A percentile compares a stretch with the other conserved stretches of the same genome.
Evolutionary conservation across 2,329 filamentous ascomycete species (phyloP).

Genomic region (Ceratocystis cacaofunesta): DNA sequence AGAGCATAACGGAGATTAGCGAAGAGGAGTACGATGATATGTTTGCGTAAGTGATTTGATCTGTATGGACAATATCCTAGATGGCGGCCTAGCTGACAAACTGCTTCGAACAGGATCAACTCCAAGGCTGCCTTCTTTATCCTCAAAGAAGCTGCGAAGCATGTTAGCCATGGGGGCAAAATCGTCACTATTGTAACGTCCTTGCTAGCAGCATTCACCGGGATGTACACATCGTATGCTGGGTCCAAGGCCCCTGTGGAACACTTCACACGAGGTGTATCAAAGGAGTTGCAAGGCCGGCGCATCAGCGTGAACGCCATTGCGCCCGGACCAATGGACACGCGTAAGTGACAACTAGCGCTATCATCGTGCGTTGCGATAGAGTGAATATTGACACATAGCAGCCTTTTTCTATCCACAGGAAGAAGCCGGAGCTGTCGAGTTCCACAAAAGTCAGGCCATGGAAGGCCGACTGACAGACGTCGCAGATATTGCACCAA

Average conservation of each 20-base stretch:
- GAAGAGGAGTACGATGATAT: conserved; percentile 34
- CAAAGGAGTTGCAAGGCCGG: conserved; percentile 25
- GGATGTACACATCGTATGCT: conserved; percentile 32
- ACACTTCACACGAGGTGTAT: conserved; percentile 26
- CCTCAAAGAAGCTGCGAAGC: conserved; percentile 29
- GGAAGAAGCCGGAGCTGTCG: conserved; percentile 29
- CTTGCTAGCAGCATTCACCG: conserved; percentile 32
- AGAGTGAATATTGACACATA: background rate
- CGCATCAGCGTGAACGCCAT: conserved; percentile 26
- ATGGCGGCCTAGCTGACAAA: background rate
- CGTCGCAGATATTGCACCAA: conserved; percentile 31
- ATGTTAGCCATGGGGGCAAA: conserved; percentile 32
- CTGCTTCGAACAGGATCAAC: conserved; percentile 25
- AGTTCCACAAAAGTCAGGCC: conserved; percentile 31
- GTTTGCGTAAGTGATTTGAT: conserved; percentile 27
- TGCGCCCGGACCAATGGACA: conserved; percentile 28
- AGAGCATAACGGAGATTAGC: conserved; percentile 29
- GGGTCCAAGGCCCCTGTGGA: conserved; percentile 29
- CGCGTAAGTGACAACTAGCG: conserved; percentile 23
- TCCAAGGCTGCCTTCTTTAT: conserved; percentile 33
- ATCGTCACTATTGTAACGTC: conserved; percentile 33
- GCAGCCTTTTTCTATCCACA: conserved; percentile 32
- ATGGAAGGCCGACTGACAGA: conserved; percentile 29
- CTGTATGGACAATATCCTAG: background rate
- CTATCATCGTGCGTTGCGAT: background rate